phyloP scores from a whole-genome alignment of 1,139 yeast genomes.

The Suzukiozyma palmioleophila region DNA sequence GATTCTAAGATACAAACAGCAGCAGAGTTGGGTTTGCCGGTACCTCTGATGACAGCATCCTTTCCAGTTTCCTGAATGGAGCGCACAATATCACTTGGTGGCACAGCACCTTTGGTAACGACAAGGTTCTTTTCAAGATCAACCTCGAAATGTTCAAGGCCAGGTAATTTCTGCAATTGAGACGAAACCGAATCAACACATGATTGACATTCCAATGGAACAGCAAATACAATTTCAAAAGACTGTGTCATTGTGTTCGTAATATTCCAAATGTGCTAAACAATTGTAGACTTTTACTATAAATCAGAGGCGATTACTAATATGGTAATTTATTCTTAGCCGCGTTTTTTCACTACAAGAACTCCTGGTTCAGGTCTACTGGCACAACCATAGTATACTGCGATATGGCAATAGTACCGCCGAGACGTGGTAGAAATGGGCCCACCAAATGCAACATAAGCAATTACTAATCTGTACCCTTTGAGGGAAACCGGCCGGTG shows the following conservation, averaged over 20 bases:
- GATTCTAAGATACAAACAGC: slow-evolving; percentile 89
- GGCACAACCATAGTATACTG: too few relatives aligned
- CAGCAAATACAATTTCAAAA: slow-evolving; percentile 67
- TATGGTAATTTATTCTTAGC: neutral
- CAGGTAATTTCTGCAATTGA: slow-evolving; percentile 46
- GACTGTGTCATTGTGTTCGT: slow-evolving; percentile 6
- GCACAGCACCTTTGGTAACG: slow-evolving; percentile 55
- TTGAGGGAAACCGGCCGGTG: too few relatives aligned
- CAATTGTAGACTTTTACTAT: neutral
- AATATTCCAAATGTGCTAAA: neutral
- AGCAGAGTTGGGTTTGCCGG: slow-evolving; percentile 83
- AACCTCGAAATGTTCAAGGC: slow-evolving; percentile 46
- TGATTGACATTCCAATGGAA: slow-evolving; percentile 68
- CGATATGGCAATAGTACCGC: too few relatives aligned
- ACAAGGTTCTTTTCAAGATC: slow-evolving; percentile 57
- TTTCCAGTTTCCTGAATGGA: slow-evolving; percentile 70
- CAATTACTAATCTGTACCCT: too few relatives aligned
- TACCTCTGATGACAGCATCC: slow-evolving; percentile 89
- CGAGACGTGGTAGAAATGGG: too few relatives aligned
- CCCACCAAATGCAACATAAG: too few relatives aligned
- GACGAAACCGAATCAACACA: slow-evolving; percentile 60
- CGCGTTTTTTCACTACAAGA: neutral
- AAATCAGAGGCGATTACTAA: neutral
- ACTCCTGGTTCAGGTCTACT: too few relatives aligned
- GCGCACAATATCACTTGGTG: slow-evolving; percentile 66